Conservation (phyloP, 108 stramenopile species). For the Conticribra guillardii region DNA sequence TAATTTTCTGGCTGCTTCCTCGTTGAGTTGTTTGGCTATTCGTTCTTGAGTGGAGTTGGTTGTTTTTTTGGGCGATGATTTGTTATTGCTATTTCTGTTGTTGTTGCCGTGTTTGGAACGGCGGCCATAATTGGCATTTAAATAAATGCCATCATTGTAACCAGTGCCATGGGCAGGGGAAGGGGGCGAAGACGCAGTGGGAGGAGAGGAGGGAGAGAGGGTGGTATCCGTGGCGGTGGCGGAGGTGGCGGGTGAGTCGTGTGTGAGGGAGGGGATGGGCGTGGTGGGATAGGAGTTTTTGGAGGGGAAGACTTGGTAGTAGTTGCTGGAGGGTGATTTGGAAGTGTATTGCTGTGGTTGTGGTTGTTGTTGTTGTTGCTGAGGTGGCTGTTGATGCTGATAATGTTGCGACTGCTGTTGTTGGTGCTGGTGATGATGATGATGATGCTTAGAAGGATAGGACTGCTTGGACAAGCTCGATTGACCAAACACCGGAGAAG, state of each 20-base stretch:
- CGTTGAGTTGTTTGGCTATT: slow-evolving; percentile 1
- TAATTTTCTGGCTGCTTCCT: slow-evolving; percentile 5
- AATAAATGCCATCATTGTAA: too few relatives aligned
- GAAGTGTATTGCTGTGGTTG: background rate
- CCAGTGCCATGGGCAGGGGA: background rate
- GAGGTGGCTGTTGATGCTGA: too few relatives aligned
- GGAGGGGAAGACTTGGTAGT: background rate
- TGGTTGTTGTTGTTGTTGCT: background rate
- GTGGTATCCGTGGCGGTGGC: slow-evolving; percentile 16
- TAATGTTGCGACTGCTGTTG: too few relatives aligned
- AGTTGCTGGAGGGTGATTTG: background rate
- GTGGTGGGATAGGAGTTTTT: background rate
- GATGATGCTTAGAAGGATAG: background rate
- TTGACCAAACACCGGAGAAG: background rate
- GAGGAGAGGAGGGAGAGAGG: slow-evolving; percentile 2
- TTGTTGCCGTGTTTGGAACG: too few relatives aligned
- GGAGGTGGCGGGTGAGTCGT: slow-evolving; percentile 10
- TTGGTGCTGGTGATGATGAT: background rate
- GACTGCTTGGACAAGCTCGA: background rate
- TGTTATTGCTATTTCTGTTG: background rate
- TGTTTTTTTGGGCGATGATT: slow-evolving; percentile 9
- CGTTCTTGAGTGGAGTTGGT: slow-evolving; percentile 19
- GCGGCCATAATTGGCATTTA: too few relatives aligned
- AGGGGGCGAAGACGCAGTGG: background rate
- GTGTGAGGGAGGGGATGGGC: slow-evolving; percentile 8